phyloP scores from a whole-genome alignment of 352 stramenopile genomes.

The Phytophthora podocarpi region DNA sequence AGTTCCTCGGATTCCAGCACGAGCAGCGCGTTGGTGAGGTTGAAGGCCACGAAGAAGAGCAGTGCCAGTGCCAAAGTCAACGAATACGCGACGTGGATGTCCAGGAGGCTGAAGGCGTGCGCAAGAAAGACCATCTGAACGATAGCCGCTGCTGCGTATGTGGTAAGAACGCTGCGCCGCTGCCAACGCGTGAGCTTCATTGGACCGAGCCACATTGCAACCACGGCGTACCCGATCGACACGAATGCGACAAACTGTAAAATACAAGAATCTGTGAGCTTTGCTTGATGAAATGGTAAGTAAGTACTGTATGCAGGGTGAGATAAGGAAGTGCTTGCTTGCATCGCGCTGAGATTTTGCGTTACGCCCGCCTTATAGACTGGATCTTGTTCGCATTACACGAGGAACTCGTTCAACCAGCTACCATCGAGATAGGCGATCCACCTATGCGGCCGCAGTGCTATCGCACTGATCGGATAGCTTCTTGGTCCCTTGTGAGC shows the following conservation, averaged over 20 bases:
- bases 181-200: conserved; percentile 62
- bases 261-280: conserved; percentile 5
- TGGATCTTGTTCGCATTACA: conserved; percentile 33
- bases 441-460: conserved; percentile 6
- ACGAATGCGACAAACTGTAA: conserved; percentile 57
- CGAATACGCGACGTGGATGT: conserved; percentile 39
- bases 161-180: conserved; percentile 41
- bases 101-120: conserved; percentile 30
- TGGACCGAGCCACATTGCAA: conserved; percentile 55
- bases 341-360: conserved; percentile 39
- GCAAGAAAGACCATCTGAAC: conserved; percentile 48
- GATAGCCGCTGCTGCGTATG: conserved; percentile 38
- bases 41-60: conserved; percentile 59
- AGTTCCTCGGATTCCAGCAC: conserved; percentile 48
- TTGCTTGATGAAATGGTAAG: too few species aligned
- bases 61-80: conserved; percentile 34
- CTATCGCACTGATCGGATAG: not conserved
- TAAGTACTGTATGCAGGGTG: too few species aligned
- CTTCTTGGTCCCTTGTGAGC: not conserved
- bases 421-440: conserved; percentile 12
- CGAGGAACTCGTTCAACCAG: conserved; percentile 22
- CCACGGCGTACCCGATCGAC: conserved; percentile 44
- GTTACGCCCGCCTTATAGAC: conserved; percentile 34
- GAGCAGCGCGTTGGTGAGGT: conserved; percentile 62
- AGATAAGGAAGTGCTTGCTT: too few species aligned